Conservation (phyloP, 73 alveolate species). For the Tetrahymena elliotti region DNA sequence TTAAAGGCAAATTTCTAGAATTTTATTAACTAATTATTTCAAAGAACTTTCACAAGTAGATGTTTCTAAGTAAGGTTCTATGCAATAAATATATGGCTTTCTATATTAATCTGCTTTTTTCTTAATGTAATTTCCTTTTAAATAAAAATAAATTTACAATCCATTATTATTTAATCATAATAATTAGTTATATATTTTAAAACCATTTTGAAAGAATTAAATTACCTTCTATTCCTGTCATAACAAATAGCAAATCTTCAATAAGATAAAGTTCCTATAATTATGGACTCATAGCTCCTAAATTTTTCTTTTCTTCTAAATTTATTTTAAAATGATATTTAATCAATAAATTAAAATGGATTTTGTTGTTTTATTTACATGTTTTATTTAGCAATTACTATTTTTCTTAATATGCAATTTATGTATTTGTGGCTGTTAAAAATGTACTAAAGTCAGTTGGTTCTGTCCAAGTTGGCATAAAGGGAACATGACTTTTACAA, state of each 20-base stretch:
- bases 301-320: slow-evolving; percentile 73
- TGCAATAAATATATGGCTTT: slow-evolving; percentile 46
- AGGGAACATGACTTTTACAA: slow-evolving; percentile 76
- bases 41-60: slow-evolving; percentile 92
- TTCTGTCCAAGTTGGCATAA: slow-evolving; percentile 84
- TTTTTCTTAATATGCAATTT: not conserved
- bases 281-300: slow-evolving; percentile 67
- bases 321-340: slow-evolving; percentile 9
- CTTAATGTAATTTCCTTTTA: slow-evolving; percentile 52
- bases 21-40: slow-evolving; percentile 70
- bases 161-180: too few relatives aligned
- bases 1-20: slow-evolving; percentile 80
- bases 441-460: slow-evolving; percentile 54
- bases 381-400: not conserved
- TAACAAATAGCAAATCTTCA: slow-evolving; percentile 82
- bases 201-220: too few relatives aligned
- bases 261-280: slow-evolving; percentile 82
- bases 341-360: not conserved
- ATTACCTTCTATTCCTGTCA: slow-evolving; percentile 89
- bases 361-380: not conserved
- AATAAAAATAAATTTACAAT: too few relatives aligned
- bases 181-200: too few relatives aligned
- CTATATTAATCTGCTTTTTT: slow-evolving; percentile 55
- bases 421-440: not conserved
- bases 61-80: slow-evolving; percentile 85